Evolutionary conservation across 2,329 filamentous ascomycete species (phyloP).

Genomic region (Bisporella sp.): DNA sequence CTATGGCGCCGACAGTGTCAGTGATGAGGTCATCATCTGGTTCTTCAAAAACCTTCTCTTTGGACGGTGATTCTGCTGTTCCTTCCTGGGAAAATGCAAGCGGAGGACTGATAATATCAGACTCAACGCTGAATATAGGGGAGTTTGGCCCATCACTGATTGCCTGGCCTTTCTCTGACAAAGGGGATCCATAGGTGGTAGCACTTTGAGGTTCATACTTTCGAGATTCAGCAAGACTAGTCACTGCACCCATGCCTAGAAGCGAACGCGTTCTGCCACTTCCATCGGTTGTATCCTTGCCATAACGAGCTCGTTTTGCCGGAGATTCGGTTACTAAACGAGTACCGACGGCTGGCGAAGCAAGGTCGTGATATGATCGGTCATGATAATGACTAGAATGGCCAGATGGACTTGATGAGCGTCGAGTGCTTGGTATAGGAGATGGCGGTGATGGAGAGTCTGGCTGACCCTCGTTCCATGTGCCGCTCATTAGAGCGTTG

Average conservation of each 20-base stretch:
- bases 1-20: slow-evolving; percentile 94
- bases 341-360: slow-evolving; percentile 8
- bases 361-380: slow-evolving; percentile 3
- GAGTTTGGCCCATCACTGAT: slow-evolving; percentile 22
- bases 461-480: slow-evolving; percentile 57
- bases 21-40: slow-evolving; percentile 60
- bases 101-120: slow-evolving; percentile 3
- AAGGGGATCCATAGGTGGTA: slow-evolving; percentile 5
- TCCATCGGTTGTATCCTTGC: slow-evolving; percentile 16
- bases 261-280: slow-evolving; percentile 22
- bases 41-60: background rate
- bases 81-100: slow-evolving; percentile 16
- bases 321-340: slow-evolving; percentile 15
- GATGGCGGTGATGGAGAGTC: slow-evolving; percentile 41
- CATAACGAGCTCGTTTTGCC: slow-evolving; percentile 22
- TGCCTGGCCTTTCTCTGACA: slow-evolving; percentile 4
- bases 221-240: slow-evolving; percentile 2
- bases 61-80: slow-evolving; percentile 13
- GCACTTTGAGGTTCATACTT: slow-evolving; percentile 16
- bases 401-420: slow-evolving; percentile 6
- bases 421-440: slow-evolving; percentile 7
- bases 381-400: background rate
- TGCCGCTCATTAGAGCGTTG: slow-evolving; percentile 47
- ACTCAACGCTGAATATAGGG: slow-evolving; percentile 7
- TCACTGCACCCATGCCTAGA: slow-evolving; percentile 15